phyloP scores from a whole-genome alignment of 441 rosid genomes.

The Bocquillonia castaneifolia region DNA sequence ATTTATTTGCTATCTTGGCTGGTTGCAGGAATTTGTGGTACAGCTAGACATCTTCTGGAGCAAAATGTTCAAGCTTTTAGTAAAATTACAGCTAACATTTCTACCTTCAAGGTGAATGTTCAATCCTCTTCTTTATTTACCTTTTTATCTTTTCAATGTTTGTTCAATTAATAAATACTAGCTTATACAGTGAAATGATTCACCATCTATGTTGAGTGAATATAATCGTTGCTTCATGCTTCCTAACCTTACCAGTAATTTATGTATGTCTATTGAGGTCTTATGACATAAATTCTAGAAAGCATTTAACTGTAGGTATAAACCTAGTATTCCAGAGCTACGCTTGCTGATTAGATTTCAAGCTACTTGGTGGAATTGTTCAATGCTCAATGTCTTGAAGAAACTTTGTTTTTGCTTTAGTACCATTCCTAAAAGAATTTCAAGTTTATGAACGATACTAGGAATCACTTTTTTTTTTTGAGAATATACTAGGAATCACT shows the following conservation, averaged over 20 bases:
- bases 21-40: constrained; percentile 56
- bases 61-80: constrained; percentile 65
- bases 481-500: too few species aligned
- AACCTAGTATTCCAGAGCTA: too few species aligned
- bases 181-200: neutral
- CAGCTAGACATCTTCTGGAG: constrained; percentile 58
- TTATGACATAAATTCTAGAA: too few species aligned
- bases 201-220: neutral
- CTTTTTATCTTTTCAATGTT: neutral
- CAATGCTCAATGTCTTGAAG: neutral
- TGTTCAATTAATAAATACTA: constrained; percentile 3
- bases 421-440: too few species aligned
- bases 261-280: too few species aligned
- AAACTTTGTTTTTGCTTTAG: neutral
- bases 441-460: too few species aligned
- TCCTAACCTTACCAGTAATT: neutral
- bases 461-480: too few species aligned
- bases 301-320: too few species aligned
- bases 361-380: too few species aligned
- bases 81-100: constrained; percentile 72
- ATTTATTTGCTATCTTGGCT: constrained; percentile 20
- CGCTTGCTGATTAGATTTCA: too few species aligned
- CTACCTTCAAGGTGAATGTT: constrained; percentile 51
- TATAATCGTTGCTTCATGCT: neutral
- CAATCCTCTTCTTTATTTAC: neutral